These are phyloP conservation scores for Penicillium polonicum DNA, from an alignment of 2,329 filamentous ascomycete genomes.

Conservation along the genomic window DNA sequence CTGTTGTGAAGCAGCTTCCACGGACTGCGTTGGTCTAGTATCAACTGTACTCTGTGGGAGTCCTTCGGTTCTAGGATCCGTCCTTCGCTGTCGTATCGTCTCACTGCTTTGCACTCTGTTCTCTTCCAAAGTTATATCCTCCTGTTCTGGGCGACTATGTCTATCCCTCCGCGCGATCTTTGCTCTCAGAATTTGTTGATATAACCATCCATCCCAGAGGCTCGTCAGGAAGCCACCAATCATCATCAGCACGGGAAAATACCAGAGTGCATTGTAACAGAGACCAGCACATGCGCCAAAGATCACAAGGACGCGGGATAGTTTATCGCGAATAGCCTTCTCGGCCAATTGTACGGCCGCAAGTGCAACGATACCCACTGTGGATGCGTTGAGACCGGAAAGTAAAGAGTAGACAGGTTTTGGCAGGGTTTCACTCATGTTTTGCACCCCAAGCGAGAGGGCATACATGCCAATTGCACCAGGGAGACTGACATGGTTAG, in stretches of 20 bases:
- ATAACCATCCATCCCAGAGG: constrained; percentile 57
- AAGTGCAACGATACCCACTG: constrained; percentile 69
- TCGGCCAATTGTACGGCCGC: constrained; percentile 67
- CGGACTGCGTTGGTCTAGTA: background rate
- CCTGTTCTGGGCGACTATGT: constrained; percentile 12
- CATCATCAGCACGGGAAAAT: constrained; percentile 66
- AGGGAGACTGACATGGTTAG: constrained; percentile 53
- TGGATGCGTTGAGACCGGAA: constrained; percentile 69
- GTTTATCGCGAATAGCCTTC: constrained; percentile 65
- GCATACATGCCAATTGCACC: constrained; percentile 70
- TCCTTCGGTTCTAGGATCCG: background rate
- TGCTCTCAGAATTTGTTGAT: constrained; percentile 45
- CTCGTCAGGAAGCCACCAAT: constrained; percentile 54
- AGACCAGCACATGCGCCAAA: constrained; percentile 63
- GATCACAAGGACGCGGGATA: constrained; percentile 65
- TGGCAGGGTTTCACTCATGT: constrained; percentile 60
- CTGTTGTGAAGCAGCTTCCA: background rate
- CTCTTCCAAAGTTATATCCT: constrained; percentile 9
- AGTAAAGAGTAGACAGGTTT: constrained; percentile 65
- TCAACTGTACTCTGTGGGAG: constrained; percentile 2
- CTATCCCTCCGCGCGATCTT: constrained; percentile 21
- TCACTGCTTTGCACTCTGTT: constrained; percentile 7
- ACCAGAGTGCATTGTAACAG: constrained; percentile 72
- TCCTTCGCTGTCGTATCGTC: constrained; percentile 14
- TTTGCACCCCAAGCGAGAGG: constrained; percentile 63